A percentile compares a stretch with the other conserved stretches of the same genome.
Evolutionary conservation across 2,329 filamentous ascomycete species (phyloP).

Genomic region (Dothideomycetes sp.): DNA sequence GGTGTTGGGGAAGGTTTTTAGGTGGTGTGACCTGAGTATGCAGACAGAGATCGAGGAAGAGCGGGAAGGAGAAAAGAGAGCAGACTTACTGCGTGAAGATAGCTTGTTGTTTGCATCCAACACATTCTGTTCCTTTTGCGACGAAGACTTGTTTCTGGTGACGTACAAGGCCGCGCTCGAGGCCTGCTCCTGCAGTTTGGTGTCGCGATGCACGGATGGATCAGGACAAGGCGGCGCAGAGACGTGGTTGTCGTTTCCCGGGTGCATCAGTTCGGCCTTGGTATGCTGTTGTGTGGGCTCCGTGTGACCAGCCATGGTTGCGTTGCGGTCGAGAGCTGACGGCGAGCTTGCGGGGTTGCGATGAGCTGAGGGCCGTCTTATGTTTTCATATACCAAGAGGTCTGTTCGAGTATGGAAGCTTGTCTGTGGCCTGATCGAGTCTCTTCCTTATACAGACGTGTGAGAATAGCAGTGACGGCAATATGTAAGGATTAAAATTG

Average conservation of each 20-base stretch:
- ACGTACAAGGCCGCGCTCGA: slow-evolving; percentile 52
- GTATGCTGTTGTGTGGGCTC: not conserved
- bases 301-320: not conserved
- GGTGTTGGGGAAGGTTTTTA: slow-evolving; percentile 1
- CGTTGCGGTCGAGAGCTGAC: too few relatives aligned
- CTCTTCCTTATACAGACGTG: too few relatives aligned
- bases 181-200: slow-evolving; percentile 37
- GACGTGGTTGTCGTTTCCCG: not conserved
- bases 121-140: slow-evolving; percentile 17
- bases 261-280: not conserved
- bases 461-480: too few relatives aligned
- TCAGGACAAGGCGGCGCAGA: slow-evolving; percentile 27
- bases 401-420: too few relatives aligned
- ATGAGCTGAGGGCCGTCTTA: too few relatives aligned
- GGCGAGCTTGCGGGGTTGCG: too few relatives aligned
- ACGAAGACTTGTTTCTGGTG: slow-evolving; percentile 27
- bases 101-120: slow-evolving; percentile 45
- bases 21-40: too few relatives aligned
- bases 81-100: slow-evolving; percentile 43
- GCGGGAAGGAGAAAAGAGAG: not conserved
- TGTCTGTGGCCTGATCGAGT: too few relatives aligned
- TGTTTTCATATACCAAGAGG: too few relatives aligned
- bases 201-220: slow-evolving; percentile 30
- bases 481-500: too few relatives aligned
- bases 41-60: too few relatives aligned